Evolutionary conservation across 177 flowering plant genomes (phyloP).

Genomic region (Vitis hybrid): DNA sequence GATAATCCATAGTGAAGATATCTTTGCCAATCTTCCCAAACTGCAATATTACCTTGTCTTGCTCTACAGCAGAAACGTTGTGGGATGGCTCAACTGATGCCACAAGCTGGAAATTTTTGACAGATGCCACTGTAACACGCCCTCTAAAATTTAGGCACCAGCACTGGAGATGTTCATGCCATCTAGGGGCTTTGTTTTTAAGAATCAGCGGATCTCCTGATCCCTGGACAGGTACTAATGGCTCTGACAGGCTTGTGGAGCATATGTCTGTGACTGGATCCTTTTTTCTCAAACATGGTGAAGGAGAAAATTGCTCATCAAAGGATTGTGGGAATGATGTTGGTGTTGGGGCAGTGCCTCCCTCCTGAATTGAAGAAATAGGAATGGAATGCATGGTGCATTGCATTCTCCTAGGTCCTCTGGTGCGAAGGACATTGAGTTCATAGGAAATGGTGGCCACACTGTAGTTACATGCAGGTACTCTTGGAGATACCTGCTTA

Average conservation of each 20-base stretch:
- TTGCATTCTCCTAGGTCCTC: conserved; percentile 58
- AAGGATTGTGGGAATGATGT: conserved; percentile 17
- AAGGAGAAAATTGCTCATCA: conserved; percentile 22
- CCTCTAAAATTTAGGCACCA: conserved; percentile 60
- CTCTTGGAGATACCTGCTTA: conserved; percentile 40
- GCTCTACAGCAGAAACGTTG: conserved; percentile 39
- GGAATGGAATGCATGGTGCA: conserved; percentile 53
- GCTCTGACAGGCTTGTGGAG: conserved; percentile 22
- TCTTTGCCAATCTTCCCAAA: conserved; percentile 71
- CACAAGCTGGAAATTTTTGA: conserved; percentile 57
- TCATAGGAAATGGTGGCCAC: conserved; percentile 44
- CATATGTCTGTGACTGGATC: conserved; percentile 17
- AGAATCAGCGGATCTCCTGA: conserved; percentile 34
- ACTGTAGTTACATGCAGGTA: conserved; percentile 39
- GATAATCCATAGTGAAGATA: conserved; percentile 69
- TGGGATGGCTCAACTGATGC: conserved; percentile 41
- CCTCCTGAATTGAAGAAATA: conserved; percentile 40
- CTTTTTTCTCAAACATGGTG: conserved; percentile 17
- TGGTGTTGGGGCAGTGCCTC: conserved; percentile 48
- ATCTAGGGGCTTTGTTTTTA: conserved; percentile 54
- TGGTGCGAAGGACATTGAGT: conserved; percentile 49
- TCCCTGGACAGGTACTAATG: conserved; percentile 12
- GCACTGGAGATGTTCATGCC: conserved; percentile 61
- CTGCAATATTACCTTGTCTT: conserved; percentile 54
- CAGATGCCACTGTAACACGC: conserved; percentile 62